phyloP scores from a whole-genome alignment of 1,284 basidiomycete genomes.

The Cryptococcus depauperatus region DNA sequence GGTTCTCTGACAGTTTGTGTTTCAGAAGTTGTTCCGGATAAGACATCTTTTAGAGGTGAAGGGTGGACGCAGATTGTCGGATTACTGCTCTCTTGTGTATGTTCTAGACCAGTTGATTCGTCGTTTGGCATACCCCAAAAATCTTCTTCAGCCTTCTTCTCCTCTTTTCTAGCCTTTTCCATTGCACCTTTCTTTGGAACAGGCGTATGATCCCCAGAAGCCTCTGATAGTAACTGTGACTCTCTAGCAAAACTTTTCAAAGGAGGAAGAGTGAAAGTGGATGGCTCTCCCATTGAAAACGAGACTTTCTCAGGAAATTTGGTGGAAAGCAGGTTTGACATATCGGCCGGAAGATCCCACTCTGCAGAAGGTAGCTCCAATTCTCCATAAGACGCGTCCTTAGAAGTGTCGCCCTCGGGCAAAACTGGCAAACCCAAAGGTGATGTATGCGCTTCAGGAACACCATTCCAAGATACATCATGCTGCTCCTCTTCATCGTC shows the following conservation, averaged over 20 bases:
- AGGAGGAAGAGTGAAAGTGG: background rate
- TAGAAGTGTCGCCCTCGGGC: slow-evolving; percentile 10
- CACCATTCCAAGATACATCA: slow-evolving; percentile 26
- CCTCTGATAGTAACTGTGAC: background rate
- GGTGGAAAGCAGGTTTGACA: slow-evolving; percentile 28
- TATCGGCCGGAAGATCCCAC: slow-evolving; percentile 25
- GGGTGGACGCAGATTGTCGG: slow-evolving; percentile 17
- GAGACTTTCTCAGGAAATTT: slow-evolving; percentile 13
- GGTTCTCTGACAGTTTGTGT: too few relatives aligned
- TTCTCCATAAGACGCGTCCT: slow-evolving; percentile 16
- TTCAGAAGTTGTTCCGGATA: background rate
- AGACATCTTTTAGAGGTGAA: slow-evolving; percentile 17
- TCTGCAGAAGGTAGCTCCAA: slow-evolving; percentile 20
- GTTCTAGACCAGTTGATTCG: slow-evolving; percentile 3
- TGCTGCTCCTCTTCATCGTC: slow-evolving; percentile 12
- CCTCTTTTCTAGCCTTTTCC: background rate
- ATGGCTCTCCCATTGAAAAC: slow-evolving; percentile 11
- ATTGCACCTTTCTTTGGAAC: too few relatives aligned
- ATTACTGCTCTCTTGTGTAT: slow-evolving; percentile 13
- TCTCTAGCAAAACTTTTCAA: background rate
- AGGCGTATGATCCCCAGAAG: background rate
- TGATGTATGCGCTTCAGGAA: slow-evolving; percentile 24
- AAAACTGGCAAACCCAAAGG: slow-evolving; percentile 20
- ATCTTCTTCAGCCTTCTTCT: slow-evolving; percentile 7
- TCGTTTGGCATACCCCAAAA: slow-evolving; percentile 6